Percentiles rank a stretch among this genome's conserved stretches.
Conservation (phyloP, 441 rosid genomes). For the Hura crepitans region DNA sequence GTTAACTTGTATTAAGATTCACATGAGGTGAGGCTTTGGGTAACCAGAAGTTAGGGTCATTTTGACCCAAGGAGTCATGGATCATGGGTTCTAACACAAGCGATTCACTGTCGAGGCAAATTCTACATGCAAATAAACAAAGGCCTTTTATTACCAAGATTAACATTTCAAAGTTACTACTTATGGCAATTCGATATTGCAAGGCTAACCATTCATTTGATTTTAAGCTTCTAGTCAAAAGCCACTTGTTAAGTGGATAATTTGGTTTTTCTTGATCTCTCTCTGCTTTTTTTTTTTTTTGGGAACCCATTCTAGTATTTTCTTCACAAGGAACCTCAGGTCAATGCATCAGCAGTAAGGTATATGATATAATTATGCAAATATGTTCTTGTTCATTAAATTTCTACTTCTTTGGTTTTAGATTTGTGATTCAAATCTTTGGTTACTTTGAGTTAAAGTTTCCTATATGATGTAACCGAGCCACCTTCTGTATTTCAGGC, state of each 20-base stretch:
- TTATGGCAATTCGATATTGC: background rate
- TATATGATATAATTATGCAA: slow-evolving; percentile 3
- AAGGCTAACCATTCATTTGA: background rate
- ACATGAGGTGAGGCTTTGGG: background rate
- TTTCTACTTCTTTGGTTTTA: background rate
- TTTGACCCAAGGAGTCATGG: background rate
- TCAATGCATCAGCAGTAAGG: slow-evolving; percentile 11
- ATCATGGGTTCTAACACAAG: background rate
- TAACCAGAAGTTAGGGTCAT: background rate
- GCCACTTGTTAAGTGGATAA: background rate
- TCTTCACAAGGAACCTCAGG: slow-evolving; percentile 9
- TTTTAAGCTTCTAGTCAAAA: background rate
- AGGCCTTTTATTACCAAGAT: background rate
- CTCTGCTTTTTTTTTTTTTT: slow-evolving; percentile 8
- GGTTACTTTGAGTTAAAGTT: background rate
- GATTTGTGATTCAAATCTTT: background rate
- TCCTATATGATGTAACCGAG: background rate
- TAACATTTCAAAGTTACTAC: background rate
- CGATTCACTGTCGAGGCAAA: background rate
- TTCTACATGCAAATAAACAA: background rate
- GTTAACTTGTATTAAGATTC: background rate
- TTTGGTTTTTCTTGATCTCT: background rate
- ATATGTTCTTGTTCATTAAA: background rate
- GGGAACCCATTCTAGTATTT: background rate
- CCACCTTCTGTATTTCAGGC: background rate